Evolutionary conservation across 495 filamentous ascomycete species (phyloP), one percentile per base, ranked within the genome.

Genomic region (Cercophora scortea): DNA sequence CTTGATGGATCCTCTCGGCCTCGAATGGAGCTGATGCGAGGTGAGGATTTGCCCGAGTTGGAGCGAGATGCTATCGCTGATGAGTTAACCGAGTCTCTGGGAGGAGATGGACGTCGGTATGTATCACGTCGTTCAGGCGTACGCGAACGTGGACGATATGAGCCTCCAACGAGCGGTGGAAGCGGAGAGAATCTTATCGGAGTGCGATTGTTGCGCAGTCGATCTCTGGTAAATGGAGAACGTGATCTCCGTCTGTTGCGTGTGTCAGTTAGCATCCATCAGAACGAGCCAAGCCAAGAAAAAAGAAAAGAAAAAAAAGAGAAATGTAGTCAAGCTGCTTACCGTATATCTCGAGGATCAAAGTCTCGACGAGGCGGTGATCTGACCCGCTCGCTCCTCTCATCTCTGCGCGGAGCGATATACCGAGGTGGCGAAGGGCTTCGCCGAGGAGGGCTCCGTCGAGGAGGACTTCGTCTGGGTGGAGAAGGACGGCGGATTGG

Each of bases 221-320:
- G 68, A 45, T 77, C 74, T 61, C 72, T 66, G 15, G 72, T 64
- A 45, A 65, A 67, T 1, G 74, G 73, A 19, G 73, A 75, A 35
- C 73, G 71, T n/a, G 73, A 76, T 58, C 74, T 64, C 50, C 72
- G 63, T 48, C 41, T 40, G 17, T 25, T 5, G 25, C 25, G 25
- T 25, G 25, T 25, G 25, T 25, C 5, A 5, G 25, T 25, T 5
- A 25, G 25, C 25, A 25, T 25, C 25, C 5, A 5, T 25, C 25
- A 25, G 25, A 25, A 2, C 25, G 25, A 25, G 25, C 5, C 25
- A 25, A 25, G n/a, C n/a, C n/a, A n/a, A n/a, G n/a, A n/a, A n/a
- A n/a, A n/a, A n/a, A n/a, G n/a, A n/a, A n/a, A n/a, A n/a, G n/a
- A n/a, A n/a, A n/a, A n/a, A n/a, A n/a, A n/a, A n/a, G n/a, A 25